These are phyloP conservation scores for Ricinus communis DNA, from an alignment of 345 rosid species.

Conservation along the genomic window DNA sequence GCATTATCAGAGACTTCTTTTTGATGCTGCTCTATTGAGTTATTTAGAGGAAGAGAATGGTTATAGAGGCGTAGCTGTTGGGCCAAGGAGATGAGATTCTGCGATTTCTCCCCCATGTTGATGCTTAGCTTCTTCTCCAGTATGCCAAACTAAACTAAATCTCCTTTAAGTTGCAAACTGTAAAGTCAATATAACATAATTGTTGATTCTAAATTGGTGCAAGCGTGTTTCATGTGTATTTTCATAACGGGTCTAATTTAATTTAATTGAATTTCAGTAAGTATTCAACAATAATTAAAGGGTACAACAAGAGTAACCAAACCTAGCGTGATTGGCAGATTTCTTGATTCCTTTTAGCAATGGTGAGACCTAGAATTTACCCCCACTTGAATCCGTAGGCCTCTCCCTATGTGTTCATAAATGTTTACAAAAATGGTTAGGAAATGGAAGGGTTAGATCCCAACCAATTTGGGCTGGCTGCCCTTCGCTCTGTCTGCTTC, in stretches of 20 bases:
- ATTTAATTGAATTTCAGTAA: too few relatives aligned
- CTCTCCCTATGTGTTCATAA: background rate
- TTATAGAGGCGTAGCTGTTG: conserved; percentile 22
- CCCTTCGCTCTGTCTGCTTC: background rate
- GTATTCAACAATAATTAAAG: too few relatives aligned
- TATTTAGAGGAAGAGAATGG: background rate
- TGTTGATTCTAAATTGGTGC: too few relatives aligned
- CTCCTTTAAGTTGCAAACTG: background rate
- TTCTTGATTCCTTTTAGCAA: background rate
- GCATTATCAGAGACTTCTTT: background rate
- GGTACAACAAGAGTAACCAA: too few relatives aligned
- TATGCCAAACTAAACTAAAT: background rate
- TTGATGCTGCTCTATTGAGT: background rate
- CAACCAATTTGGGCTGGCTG: background rate
- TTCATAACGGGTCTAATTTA: too few relatives aligned
- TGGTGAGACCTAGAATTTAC: background rate
- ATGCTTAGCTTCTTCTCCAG: too few relatives aligned
- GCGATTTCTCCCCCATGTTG: conserved; percentile 4
- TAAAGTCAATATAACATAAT: background rate
- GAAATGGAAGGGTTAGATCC: background rate
- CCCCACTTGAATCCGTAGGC: background rate
- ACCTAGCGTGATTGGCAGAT: too few relatives aligned
- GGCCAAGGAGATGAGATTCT: conserved; percentile 14
- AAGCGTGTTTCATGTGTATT: too few relatives aligned
- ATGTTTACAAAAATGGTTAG: background rate